Conservation (phyloP, 108 stramenopile genomes). For the Seminavis robusta region DNA sequence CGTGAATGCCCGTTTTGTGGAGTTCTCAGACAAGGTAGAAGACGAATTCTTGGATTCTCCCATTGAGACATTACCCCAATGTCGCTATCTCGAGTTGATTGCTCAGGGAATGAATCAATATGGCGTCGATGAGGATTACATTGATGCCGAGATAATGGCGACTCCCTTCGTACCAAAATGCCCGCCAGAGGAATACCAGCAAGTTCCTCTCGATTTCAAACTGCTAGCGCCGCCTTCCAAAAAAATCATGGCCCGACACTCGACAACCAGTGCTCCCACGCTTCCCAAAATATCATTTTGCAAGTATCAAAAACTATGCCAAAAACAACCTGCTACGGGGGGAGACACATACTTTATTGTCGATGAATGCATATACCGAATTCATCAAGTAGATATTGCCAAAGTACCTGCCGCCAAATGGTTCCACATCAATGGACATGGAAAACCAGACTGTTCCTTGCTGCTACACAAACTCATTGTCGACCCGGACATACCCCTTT, state of each 20-base stretch:
- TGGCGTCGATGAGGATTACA: constrained; percentile 17
- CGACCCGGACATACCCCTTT: constrained; percentile 17
- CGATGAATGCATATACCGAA: neutral
- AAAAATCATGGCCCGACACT: no score
- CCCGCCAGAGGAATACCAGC: constrained; percentile 6
- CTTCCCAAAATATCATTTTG: constrained; percentile 12
- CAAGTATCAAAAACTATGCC: constrained; percentile 15
- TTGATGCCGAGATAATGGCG: constrained; percentile 12
- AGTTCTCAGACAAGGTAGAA: neutral
- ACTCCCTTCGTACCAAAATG: constrained; percentile 10
- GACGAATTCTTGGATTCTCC: neutral
- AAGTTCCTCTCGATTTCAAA: constrained; percentile 7
- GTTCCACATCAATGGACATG: constrained; percentile 10
- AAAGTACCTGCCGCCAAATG: constrained; percentile 10
- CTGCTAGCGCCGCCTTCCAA: no score
- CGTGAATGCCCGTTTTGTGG: no score
- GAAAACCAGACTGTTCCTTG: constrained; percentile 12
- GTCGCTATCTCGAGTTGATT: constrained; percentile 29
- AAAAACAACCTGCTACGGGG: neutral
- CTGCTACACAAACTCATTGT: constrained; percentile 13
- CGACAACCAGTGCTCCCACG: no score
- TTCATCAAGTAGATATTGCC: no score
- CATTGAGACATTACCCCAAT: constrained; percentile 14
- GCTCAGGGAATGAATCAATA: constrained; percentile 18
- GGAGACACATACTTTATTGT: constrained; percentile 22